phyloP scores from a whole-genome alignment of 768 basidiomycete species.

The Psilocybe azurescens region DNA sequence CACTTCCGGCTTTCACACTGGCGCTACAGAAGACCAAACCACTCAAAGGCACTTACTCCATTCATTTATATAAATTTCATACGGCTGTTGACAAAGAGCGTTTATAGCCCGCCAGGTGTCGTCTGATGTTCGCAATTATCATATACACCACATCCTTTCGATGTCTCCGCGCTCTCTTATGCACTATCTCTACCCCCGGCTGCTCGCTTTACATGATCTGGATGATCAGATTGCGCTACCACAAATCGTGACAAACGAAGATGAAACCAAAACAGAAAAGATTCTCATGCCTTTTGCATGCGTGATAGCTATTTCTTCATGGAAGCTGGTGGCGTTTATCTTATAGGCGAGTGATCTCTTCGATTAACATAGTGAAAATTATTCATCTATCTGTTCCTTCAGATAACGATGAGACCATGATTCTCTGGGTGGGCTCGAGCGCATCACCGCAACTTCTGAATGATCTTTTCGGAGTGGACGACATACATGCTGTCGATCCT shows the following conservation, averaged over 20 bases:
- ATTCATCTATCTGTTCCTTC: neutral
- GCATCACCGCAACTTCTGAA: constrained; percentile 80
- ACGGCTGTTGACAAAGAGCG: neutral
- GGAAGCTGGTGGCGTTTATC: constrained; percentile 90
- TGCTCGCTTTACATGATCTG: constrained; percentile 89
- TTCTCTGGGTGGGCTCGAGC: constrained; percentile 90
- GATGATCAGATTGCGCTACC: constrained; percentile 73
- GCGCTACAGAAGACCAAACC: constrained; percentile 89
- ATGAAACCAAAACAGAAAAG: constrained; percentile 50
- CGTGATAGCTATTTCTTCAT: constrained; percentile 84
- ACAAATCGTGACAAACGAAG: constrained; percentile 36
- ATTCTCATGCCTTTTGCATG: constrained; percentile 78
- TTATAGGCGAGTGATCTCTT: constrained; percentile 68
- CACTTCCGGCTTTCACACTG: constrained; percentile 81
- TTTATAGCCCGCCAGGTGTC: constrained; percentile 79
- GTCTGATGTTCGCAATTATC: constrained; percentile 92
- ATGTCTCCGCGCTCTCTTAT: constrained; percentile 74
- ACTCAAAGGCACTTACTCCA: constrained; percentile 76
- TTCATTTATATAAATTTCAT: neutral
- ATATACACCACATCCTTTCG: constrained; percentile 76
- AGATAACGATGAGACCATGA: constrained; percentile 47
- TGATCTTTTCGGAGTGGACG: constrained; percentile 87
- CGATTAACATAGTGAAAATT: neutral
- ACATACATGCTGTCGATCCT: constrained; percentile 70
- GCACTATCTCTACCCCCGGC: constrained; percentile 84